Percentiles rank a stretch among this genome's conserved stretches.
These are phyloP conservation scores for Aulographum hederae DNA, from an alignment of 2,329 filamentous ascomycete genomes.

Conservation along the genomic window DNA sequence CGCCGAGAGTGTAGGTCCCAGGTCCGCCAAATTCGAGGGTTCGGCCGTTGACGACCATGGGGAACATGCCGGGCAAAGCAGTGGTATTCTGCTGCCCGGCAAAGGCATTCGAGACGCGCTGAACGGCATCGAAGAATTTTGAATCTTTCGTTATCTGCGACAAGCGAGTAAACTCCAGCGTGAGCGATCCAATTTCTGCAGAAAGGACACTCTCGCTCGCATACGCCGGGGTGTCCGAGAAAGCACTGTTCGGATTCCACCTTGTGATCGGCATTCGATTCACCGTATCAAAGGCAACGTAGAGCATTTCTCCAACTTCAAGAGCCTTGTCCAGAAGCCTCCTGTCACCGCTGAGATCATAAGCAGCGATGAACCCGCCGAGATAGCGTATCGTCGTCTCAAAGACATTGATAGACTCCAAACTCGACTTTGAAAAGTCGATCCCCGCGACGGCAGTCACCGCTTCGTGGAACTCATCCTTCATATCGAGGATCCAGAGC, in stretches of 20 bases:
- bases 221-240: slow-evolving; percentile 8
- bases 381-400: slow-evolving; percentile 86
- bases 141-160: slow-evolving; percentile 66
- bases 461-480: slow-evolving; percentile 64
- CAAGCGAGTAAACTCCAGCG: slow-evolving; percentile 76
- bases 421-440: slow-evolving; percentile 56
- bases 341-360: slow-evolving; percentile 59
- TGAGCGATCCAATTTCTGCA: slow-evolving; percentile 59
- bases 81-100: slow-evolving; percentile 57
- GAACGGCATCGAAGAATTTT: slow-evolving; percentile 80
- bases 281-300: slow-evolving; percentile 75
- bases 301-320: slow-evolving; percentile 63
- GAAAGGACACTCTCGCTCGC: slow-evolving; percentile 12
- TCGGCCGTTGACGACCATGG: slow-evolving; percentile 36
- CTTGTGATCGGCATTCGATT: slow-evolving; percentile 66
- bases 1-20: slow-evolving; percentile 16
- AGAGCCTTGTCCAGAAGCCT: slow-evolving; percentile 60
- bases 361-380: slow-evolving; percentile 69
- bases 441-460: slow-evolving; percentile 51
- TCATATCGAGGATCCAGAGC: slow-evolving; percentile 70
- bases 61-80: slow-evolving; percentile 62
- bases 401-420: slow-evolving; percentile 66
- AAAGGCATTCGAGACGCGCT: slow-evolving; percentile 66
- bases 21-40: slow-evolving; percentile 14
- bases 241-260: slow-evolving; percentile 28